Evolutionary conservation across 345 rosid genomes (phyloP).

Genomic region (Cardamine chenopodiifolia): DNA sequence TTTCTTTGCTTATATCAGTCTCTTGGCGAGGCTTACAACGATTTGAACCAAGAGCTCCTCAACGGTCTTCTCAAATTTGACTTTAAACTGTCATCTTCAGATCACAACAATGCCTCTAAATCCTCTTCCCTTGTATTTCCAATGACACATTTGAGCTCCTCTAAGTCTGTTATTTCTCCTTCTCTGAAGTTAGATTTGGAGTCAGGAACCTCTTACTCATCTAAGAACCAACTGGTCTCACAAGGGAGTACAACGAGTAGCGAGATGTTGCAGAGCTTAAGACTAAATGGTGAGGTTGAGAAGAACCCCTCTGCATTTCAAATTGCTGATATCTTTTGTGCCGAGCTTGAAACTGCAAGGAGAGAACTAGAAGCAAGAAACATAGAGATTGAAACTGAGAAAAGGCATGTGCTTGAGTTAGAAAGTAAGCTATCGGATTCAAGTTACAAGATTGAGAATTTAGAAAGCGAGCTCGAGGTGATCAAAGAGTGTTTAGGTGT

Average conservation of each 20-base stretch:
- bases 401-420: slow-evolving; percentile 39
- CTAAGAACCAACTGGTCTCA: slow-evolving; percentile 47
- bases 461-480: slow-evolving; percentile 47
- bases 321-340: slow-evolving; percentile 35
- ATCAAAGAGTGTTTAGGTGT: slow-evolving; percentile 39
- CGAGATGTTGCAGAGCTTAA: slow-evolving; percentile 43
- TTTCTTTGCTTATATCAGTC: slow-evolving; percentile 39
- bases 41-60: slow-evolving; percentile 34
- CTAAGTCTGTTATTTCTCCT: slow-evolving; percentile 46
- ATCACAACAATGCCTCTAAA: slow-evolving; percentile 23
- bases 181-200: slow-evolving; percentile 64
- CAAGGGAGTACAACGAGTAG: slow-evolving; percentile 36
- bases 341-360: slow-evolving; percentile 47
- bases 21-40: slow-evolving; percentile 34
- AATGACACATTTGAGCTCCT: slow-evolving; percentile 29
- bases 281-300: slow-evolving; percentile 51
- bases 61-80: slow-evolving; percentile 18
- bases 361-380: slow-evolving; percentile 37
- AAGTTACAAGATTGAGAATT: slow-evolving; percentile 18
- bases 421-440: slow-evolving; percentile 47
- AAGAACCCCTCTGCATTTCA: slow-evolving; percentile 41
- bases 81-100: slow-evolving; percentile 41
- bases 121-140: slow-evolving; percentile 41
- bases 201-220: slow-evolving; percentile 54
- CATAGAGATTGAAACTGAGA: slow-evolving; percentile 46